Evolutionary conservation across 2,329 filamentous ascomycete species (phyloP), one percentile per base, ranked within the genome.

Genomic region (Sordariomycetes sp.): DNA sequence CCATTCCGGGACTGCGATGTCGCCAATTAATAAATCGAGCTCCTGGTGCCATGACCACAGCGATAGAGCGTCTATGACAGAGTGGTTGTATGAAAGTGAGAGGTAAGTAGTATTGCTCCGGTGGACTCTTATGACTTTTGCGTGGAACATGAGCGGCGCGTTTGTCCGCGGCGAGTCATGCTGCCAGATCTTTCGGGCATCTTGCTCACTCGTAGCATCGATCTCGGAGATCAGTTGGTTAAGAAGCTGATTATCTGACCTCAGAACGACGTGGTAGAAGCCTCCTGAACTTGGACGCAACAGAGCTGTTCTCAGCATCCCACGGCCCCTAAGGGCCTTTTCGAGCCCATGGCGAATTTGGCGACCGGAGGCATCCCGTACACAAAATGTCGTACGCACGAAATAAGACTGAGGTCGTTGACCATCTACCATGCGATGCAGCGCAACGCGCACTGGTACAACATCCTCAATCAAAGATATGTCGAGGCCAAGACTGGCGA

Each of bases 361-460:
- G 8, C 42, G 31, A 15, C 35, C 32, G 11, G 36, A 21, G 21
- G 41, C 33, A 28, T 39, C 36, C 5, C 39, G 37, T 27, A 55
- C 34, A 5, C 46, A 46, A 32, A 58, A 59, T 9, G 51, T 46
- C 32, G 58, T 44, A 26, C 53, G 53, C 34, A 48, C 48, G 26
- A 54, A 47, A 38, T 57, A 59, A 8, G 56, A 57, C 38, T 57
- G 53, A 8, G 52, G 49, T 16, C 56, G 46, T 23, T 43, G 40
- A 8, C 55, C 56, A n/a, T 44, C 37, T 4, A 48, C 49, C 12
- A 51, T 50, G 12, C 54, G 39, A 25, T 50, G 44, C 18, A 58
- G 40, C 6, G 48, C 47, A 23, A 46, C 38, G 14, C 53, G 47
- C 24, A 60, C 47, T 2, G 46, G 40, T 9, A 59, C 40, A 8